A percentile compares a stretch with the other conserved stretches of the same genome.
Conservation (phyloP, 2,329 filamentous ascomycete species). For the Diaporthe humulicola region DNA sequence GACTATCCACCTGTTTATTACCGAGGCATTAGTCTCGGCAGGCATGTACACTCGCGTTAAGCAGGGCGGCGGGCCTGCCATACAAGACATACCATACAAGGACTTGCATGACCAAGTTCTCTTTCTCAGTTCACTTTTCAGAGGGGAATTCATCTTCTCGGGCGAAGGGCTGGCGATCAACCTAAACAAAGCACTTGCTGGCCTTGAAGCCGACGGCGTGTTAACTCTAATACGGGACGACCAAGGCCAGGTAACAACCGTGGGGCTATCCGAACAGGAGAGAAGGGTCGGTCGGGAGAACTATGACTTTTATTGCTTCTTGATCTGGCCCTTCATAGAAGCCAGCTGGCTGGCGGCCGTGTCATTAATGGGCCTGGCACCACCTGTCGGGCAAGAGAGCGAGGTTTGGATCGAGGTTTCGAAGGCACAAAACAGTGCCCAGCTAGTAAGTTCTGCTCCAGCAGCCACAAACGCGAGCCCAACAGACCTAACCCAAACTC, state of each 20-base stretch:
- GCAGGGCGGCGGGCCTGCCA: conserved; percentile 84
- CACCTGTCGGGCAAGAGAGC: conserved; percentile 70
- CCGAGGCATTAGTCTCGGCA: conserved; percentile 89
- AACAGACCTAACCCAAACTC: not conserved
- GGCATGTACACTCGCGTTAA: conserved; percentile 94
- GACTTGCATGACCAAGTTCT: conserved; percentile 83
- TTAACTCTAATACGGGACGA: conserved; percentile 75
- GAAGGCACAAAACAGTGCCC: conserved; percentile 84
- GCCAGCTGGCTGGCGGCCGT: conserved; percentile 93
- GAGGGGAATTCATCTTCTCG: conserved; percentile 96
- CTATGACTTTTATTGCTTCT: conserved; percentile 98
- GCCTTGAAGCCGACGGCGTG: conserved; percentile 83
- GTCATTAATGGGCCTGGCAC: conserved; percentile 87
- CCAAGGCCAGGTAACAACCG: conserved; percentile 68
- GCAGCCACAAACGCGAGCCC: not conserved
- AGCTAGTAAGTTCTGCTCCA: conserved; percentile 70
- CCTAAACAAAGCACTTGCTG: conserved; percentile 81
- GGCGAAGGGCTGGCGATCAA: conserved; percentile 86
- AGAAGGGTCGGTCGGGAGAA: conserved; percentile 87
- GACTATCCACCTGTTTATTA: conserved; percentile 98
- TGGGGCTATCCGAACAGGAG: conserved; percentile 84
- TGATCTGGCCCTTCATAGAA: conserved; percentile 99
- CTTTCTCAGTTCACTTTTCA: conserved; percentile 93
- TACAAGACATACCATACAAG: conserved; percentile 82
- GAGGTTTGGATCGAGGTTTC: conserved; percentile 83